phyloP scores from a whole-genome alignment of 768 basidiomycete species.

The Tulasnella sp. region DNA sequence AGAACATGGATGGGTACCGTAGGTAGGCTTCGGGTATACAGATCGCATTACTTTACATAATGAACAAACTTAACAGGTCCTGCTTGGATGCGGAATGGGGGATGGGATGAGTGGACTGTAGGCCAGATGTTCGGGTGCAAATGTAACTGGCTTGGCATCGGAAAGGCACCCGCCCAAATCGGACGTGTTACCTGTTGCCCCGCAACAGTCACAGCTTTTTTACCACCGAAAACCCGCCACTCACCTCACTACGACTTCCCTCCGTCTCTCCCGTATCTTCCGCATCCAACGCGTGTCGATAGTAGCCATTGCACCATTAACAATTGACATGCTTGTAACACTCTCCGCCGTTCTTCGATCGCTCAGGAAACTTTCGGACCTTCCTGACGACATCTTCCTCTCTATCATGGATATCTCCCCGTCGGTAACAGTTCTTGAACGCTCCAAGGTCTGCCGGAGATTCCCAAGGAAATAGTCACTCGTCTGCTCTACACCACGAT shows the following conservation, averaged over 20 bases:
- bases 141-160: no score
- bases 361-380: not conserved
- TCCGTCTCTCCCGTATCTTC: not conserved
- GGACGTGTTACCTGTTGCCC: no score
- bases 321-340: not conserved
- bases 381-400: not conserved
- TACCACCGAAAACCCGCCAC: not conserved
- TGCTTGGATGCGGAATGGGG: no score
- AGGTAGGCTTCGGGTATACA: no score
- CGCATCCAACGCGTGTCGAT: not conserved
- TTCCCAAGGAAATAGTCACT: not conserved
- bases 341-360: not conserved
- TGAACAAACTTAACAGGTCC: no score
- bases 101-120: no score
- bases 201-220: no score
- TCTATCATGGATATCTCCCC: not conserved
- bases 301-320: not conserved
- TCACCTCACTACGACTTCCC: not conserved
- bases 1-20: no score
- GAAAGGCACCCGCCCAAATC: no score
- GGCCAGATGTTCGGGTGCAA: no score
- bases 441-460: not conserved
- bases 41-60: no score
- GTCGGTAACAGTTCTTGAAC: not conserved
- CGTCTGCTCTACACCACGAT: not conserved